Base-by-base conservation (phyloP, 192 early-diverging fungal species). In the Mortierella hygrophila region DNA sequence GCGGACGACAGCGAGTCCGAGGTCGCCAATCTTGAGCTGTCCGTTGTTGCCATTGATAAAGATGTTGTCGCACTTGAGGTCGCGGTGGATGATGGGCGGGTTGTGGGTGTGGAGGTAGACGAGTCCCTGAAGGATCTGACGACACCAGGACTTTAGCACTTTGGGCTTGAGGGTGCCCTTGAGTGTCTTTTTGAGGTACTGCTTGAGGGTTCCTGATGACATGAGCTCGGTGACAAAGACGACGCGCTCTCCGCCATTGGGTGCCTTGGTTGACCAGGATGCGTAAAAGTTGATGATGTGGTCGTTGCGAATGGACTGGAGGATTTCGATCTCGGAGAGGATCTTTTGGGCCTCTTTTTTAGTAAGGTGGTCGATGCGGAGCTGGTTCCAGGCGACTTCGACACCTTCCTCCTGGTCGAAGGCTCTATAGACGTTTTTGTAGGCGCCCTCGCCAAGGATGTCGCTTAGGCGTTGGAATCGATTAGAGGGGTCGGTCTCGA, bases 11-110 rank as follows among this genome's bases (percentile, higher is more conserved):
- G 95, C 95, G 16, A 95, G 88, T 15, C 96, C 96, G 70, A 97
- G 89, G 80, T 97, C 96, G 6, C 96, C 96, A 82, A 97, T 97
- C 82, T 97, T 97, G 35, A 95, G 94, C 87, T 95, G 93, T 70
- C 96, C 96, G 79, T 97, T 95, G 72, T 94, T 94, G 54, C 96
- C 96, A 79, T 97, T 97, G 78, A 97, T 96, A 78, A 97, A 97
- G 40, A 97, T 95, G 76, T 97, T 97, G 74, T 94, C 92, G 83
- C 93, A 94, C 72, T 94, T 92, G 76, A 94, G 85, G 57, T 93
- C 94, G 70, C 95, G 89, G 76, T 97, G 96, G 76, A 97, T 97
- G 78, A 97, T 97, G 15, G 96, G 94, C 11, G 95, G 96, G 20
- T 92, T 83, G 52, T 94, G 90, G 11, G 91, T 91, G 79, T 97